These are phyloP conservation scores for Saccharomyces eubayanus DNA, from an alignment of 805 yeast species.

Conservation along the genomic window DNA sequence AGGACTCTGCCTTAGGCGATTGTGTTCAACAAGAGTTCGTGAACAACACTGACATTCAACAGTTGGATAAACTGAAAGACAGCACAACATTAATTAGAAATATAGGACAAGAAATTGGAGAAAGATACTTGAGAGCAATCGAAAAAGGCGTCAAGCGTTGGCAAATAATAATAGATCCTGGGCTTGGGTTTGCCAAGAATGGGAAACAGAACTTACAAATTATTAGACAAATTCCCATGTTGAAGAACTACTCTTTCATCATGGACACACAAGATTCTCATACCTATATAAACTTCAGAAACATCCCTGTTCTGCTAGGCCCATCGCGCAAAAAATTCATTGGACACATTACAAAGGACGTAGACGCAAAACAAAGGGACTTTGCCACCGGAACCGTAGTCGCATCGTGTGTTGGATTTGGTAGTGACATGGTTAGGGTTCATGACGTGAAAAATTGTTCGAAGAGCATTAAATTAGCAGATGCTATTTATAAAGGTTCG, in stretches of 20 bases:
- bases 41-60: neutral
- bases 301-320: constrained; percentile 67
- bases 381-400: constrained; percentile 71
- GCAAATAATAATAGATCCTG: constrained; percentile 92
- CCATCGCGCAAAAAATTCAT: constrained; percentile 85
- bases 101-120: constrained; percentile 57
- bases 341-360: constrained; percentile 59
- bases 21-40: neutral
- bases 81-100: constrained; percentile 41
- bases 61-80: constrained; percentile 13
- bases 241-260: constrained; percentile 40
- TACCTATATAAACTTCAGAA: constrained; percentile 24
- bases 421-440: constrained; percentile 76
- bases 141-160: constrained; percentile 65
- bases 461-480: constrained; percentile 54
- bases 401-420: constrained; percentile 62
- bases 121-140: constrained; percentile 48
- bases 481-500: constrained; percentile 39
- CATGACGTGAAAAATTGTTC: constrained; percentile 65
- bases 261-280: constrained; percentile 12
- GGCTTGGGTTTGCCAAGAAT: constrained; percentile 91
- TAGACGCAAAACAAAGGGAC: constrained; percentile 51
- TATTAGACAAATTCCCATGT: constrained; percentile 41
- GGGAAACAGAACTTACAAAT: constrained; percentile 59
- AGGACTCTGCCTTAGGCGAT: constrained; percentile 31